Evolutionary conservation across 106 monocot species (phyloP).

Genomic region (Dioscorea dumetorum): DNA sequence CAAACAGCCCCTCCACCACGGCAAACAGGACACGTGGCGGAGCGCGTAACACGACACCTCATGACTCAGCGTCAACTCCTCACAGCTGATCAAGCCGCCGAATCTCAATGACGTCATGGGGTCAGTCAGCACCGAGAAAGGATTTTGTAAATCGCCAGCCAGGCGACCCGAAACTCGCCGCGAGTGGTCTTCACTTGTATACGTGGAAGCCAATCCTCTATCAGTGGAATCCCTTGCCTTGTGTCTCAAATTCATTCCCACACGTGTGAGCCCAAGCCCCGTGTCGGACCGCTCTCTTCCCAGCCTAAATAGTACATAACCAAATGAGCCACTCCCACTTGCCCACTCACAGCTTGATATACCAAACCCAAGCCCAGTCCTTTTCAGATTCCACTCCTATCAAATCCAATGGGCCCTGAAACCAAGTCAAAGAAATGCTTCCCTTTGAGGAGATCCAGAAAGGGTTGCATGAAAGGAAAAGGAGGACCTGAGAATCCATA

Average conservation of each 20-base stretch:
- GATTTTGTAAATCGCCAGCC: background rate
- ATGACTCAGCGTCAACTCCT: background rate
- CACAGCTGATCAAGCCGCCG: background rate
- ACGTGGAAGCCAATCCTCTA: background rate
- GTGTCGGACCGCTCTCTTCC: too few relatives aligned
- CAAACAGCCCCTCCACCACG: background rate
- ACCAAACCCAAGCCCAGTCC: too few relatives aligned
- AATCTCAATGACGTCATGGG: background rate
- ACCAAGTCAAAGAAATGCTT: conserved; percentile 35
- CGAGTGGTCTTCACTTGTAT: background rate
- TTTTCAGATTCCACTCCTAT: too few relatives aligned
- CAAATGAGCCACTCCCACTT: too few relatives aligned
- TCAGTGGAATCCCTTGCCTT: too few relatives aligned
- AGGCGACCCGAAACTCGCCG: background rate
- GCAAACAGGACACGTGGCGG: background rate
- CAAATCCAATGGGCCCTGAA: background rate
- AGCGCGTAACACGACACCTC: background rate
- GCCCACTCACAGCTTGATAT: too few relatives aligned
- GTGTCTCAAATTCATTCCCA: too few relatives aligned
- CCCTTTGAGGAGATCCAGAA: conserved; percentile 56
- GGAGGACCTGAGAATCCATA: conserved; percentile 75
- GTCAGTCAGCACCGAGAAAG: background rate
- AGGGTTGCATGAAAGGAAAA: conserved; percentile 95
- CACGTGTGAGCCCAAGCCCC: too few relatives aligned
- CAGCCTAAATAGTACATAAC: too few relatives aligned